Base-by-base conservation (phyloP, 768 basidiomycete genomes). In the Coprinopsis strossmayeri region DNA sequence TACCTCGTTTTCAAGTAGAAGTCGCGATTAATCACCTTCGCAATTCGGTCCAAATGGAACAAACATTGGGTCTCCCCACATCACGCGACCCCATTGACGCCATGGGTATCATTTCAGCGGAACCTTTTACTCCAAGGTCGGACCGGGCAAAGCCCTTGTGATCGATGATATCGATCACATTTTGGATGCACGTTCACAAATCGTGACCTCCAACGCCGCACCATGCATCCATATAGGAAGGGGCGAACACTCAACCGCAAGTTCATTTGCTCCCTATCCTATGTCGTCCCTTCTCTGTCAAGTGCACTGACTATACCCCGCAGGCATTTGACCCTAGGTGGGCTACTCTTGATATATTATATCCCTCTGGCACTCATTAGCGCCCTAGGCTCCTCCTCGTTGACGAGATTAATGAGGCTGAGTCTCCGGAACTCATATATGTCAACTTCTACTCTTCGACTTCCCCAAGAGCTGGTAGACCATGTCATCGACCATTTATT, bases 401-500 rank as follows among this genome's bases (percentile, higher is more conserved):
- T 21, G 26, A 26, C 48, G 39, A 30, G 48, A 34, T 40, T 45
- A 24, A 43, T 45, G 26, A 37, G 34, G 34, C 28, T 46, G 45
- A 46, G 34, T 28, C 45, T 46, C 34, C 18, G 44, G 13, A 48
- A 26, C 49, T 53, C 54, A 32, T 46, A 53, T 38, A 56, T 53
- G 56, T 34, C 45, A 24, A 37, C 40, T 18, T 49, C 53, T 40
- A 41, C 57, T 17, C 57, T 56, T 23, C 55, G 49, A 27, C 64
- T 74, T 9, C 73, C 73, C 1, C 73, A 74, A 55, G 73, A 74
- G 55, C 67, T 73, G 35, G 63, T 71, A n/a, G 74, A 74, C 63
- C 59, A 68, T 48, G 69, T 74, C 54, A 62, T 76, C 57, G 74
- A 74, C 62, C 63, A 73, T 52, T 61, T 74, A 28, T 56, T 67